phyloP scores from a whole-genome alignment of 2,329 filamentous ascomycete genomes.

The Phialophora expanda region DNA sequence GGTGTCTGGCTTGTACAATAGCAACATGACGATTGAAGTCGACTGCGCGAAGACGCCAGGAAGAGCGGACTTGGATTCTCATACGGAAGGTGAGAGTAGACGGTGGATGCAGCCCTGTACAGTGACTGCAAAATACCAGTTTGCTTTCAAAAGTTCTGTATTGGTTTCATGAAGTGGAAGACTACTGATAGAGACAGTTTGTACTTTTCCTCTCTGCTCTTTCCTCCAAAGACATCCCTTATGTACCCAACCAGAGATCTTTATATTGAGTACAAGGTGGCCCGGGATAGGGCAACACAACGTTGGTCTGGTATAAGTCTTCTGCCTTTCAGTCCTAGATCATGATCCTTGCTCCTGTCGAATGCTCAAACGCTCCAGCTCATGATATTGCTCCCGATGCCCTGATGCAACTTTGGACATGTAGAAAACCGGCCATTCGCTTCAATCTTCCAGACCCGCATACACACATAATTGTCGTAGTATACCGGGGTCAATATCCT shows the following conservation, averaged over 20 bases:
- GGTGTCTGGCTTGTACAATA: not conserved
- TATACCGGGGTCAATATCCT: slow-evolving; percentile 66
- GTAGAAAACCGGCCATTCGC: slow-evolving; percentile 1
- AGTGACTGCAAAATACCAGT: not conserved
- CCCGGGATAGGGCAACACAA: slow-evolving; percentile 5
- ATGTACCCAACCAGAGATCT: slow-evolving; percentile 19
- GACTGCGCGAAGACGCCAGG: too few species aligned
- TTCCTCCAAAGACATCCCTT: slow-evolving; percentile 8
- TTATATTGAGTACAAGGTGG: slow-evolving; percentile 15
- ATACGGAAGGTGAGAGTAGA: not conserved
- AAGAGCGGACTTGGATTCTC: not conserved
- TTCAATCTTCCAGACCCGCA: slow-evolving; percentile 57
- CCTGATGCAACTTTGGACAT: slow-evolving; percentile 7
- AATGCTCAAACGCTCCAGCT: slow-evolving; percentile 10
- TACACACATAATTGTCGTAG: slow-evolving; percentile 72
- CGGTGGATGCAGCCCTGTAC: not conserved
- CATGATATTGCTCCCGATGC: not conserved
- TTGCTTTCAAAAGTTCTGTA: slow-evolving; percentile 5
- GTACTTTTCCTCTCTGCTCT: slow-evolving; percentile 14
- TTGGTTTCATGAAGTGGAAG: slow-evolving; percentile 16
- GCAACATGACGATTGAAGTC: not conserved
- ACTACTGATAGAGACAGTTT: slow-evolving; percentile 13
- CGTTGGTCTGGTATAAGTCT: slow-evolving; percentile 1
- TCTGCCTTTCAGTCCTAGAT: slow-evolving; percentile 1
- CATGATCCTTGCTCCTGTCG: not conserved